phyloP scores from a whole-genome alignment of 2,329 filamentous ascomycete genomes.

The Talaromyces sp. region DNA sequence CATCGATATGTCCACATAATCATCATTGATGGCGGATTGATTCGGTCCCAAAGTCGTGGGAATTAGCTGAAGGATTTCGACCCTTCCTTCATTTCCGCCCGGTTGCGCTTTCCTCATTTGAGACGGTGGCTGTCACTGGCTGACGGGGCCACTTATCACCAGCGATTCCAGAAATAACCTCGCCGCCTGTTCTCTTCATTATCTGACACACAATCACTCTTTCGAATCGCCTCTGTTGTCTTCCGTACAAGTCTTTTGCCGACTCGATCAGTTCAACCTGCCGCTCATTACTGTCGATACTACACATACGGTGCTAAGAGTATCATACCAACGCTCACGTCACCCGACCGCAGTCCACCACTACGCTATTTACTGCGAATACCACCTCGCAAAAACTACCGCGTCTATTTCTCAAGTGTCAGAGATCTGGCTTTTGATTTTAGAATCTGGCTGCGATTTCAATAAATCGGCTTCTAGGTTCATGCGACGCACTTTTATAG shows the following conservation, averaged over 20 bases:
- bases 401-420: not conserved
- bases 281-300: not conserved
- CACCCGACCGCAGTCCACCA: slow-evolving; percentile 13
- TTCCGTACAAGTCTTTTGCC: not conserved
- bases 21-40: not conserved
- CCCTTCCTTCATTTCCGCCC: not conserved
- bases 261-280: not conserved
- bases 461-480: too few relatives aligned
- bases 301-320: not conserved
- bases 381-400: not conserved
- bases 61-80: slow-evolving; percentile 3
- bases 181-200: not conserved
- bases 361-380: slow-evolving; percentile 15
- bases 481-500: not conserved
- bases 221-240: not conserved
- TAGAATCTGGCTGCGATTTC: not conserved
- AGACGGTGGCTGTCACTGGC: not conserved
- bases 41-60: not conserved
- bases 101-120: not conserved
- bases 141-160: not conserved
- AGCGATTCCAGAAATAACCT: not conserved
- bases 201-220: not conserved
- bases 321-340: not conserved
- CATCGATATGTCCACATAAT: not conserved
- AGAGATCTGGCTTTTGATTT: too few relatives aligned